Evolutionary conservation across 768 basidiomycete species (phyloP), one percentile per base, ranked within the genome.

Genomic region (Crassisporium funariophilum): DNA sequence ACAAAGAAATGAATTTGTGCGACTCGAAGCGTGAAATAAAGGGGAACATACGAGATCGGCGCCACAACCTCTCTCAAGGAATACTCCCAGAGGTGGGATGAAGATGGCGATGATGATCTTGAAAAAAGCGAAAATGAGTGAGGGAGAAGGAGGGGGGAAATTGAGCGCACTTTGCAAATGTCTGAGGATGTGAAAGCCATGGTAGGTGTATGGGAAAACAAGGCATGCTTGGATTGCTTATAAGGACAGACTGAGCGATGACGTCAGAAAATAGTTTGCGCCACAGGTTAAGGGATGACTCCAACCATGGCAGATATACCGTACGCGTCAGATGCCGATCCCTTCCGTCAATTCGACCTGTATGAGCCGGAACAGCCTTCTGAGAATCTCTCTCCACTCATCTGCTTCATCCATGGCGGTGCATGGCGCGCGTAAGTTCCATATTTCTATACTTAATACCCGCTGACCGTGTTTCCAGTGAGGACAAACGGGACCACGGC

Each of bases 11-110:
- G 35, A 53, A 38, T 38, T 31, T 20, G 35, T 20, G 12, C 37
- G 41, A 60, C 20, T 40, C 5, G 39, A 35, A 13, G 27, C 23
- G 15, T 35, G 19, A 34, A 41, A 35, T 39, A 11, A 21, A 10
- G 49, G 24, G 21, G 42, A 31, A 78, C 83, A 41, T 58, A 88
- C 82, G 35, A 95, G 67, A 64, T 94, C 91, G 16, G 78, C 81
- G 25, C 73, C 71, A 62, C 91, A 94, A 19, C 93, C 93, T 43
- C 89, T 78, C 71, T 95, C 91, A 19, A 95, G 69, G 71, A 93
- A 92, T 19, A 95, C 93, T 46, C 86, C 91, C 2, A 95, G 62
- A 48, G 93, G 93, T 8, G 91, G 90, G 11, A 91, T 57, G 62
- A 91, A 55, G 67, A 91, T 74, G 49, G 88, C 88, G 44, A 82